phyloP scores from a whole-genome alignment of 768 basidiomycete genomes.

The Rhizopogon vinicolor region DNA sequence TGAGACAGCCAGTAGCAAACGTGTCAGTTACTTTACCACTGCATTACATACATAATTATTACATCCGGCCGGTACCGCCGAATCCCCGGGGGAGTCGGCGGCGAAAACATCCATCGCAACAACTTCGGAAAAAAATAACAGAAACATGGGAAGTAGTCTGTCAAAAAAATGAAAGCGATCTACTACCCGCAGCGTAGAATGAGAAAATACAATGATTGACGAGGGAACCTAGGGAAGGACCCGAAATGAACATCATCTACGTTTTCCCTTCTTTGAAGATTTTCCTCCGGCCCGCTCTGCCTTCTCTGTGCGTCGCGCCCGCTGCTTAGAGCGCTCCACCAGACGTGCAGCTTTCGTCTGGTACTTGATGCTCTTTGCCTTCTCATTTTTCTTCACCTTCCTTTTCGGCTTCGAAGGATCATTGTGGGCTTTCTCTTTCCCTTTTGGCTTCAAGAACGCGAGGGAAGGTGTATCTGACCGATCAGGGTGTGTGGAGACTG shows the following conservation, averaged over 20 bases:
- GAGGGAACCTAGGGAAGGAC: not conserved
- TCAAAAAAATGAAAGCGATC: not conserved
- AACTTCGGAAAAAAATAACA: not conserved
- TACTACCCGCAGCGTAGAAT: not conserved
- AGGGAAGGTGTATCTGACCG: not conserved
- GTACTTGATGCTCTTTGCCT: conserved; percentile 51
- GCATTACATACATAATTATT: not conserved
- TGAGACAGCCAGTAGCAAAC: not conserved
- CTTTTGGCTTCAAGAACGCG: conserved; percentile 5
- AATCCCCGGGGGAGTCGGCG: not conserved
- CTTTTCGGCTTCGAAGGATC: conserved; percentile 14
- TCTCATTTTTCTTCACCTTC: conserved; percentile 23
- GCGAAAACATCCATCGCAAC: not conserved
- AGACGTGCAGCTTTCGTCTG: conserved; percentile 68
- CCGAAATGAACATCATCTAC: conserved; percentile 5
- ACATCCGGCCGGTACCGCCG: conserved; percentile 2
- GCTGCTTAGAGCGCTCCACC: conserved; percentile 58
- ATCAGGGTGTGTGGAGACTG: not conserved
- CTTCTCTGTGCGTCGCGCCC: conserved; percentile 61
- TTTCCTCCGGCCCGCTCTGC: conserved; percentile 69
- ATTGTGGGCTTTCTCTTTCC: conserved; percentile 12
- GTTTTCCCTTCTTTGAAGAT: conserved; percentile 35
- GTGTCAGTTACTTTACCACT: not conserved
- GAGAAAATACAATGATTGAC: not conserved
- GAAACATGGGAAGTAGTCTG: not conserved